Base-by-base conservation (phyloP, 2,329 filamentous ascomycete genomes). In the Zymoseptoria pseudotritici region DNA sequence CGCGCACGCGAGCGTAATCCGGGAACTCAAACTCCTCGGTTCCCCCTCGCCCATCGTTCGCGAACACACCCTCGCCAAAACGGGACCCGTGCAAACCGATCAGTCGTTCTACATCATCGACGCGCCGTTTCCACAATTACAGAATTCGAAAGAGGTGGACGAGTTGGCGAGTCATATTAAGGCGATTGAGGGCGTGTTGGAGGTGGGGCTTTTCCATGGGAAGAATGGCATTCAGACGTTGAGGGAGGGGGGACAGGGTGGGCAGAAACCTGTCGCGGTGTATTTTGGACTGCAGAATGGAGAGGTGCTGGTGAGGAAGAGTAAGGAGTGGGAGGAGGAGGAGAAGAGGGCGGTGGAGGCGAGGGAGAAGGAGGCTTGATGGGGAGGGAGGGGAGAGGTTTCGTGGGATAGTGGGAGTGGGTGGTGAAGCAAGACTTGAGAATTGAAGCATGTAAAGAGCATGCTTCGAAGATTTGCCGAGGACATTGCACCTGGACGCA, bases 41-140 rank as follows among this genome's bases (percentile, higher is more conserved):
- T 88, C 88, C 52, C 76, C 83, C 53, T 79, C 85, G 56, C 89
- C 94, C 2, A 79, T 78, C 36, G 81, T 97, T 58, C 84, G 94
- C 58, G 83, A 86, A 61, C 89, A 89, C 22, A 79, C 86, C 11
- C 83, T 89, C 57, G 83, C 84, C 62, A 96, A 96, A 77, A 88
- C 90, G 19, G 90, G 90, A 22, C 90, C 92, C 29, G 83, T 95
- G 50, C 86, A 87, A 71, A 95, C 90, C 4, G 90, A 96, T 71
- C 91, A 96, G 73, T 85, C 86, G 66, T 91, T 92, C 79, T 90
- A 88, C 79, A 89, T 99, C 69, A 87, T 99, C 65, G 94, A 99
- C 71, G 94, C 94, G 11, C 91, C 91, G 0, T 97, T 99, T 77
- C 65, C 67, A 55, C 83, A 86, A 3, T 80, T 97, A 56, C 77